Percentiles rank a stretch among this genome's conserved stretches.
Evolutionary conservation across 2,329 filamentous ascomycete species (phyloP).

Genomic region (Ophiostoma quercus): DNA sequence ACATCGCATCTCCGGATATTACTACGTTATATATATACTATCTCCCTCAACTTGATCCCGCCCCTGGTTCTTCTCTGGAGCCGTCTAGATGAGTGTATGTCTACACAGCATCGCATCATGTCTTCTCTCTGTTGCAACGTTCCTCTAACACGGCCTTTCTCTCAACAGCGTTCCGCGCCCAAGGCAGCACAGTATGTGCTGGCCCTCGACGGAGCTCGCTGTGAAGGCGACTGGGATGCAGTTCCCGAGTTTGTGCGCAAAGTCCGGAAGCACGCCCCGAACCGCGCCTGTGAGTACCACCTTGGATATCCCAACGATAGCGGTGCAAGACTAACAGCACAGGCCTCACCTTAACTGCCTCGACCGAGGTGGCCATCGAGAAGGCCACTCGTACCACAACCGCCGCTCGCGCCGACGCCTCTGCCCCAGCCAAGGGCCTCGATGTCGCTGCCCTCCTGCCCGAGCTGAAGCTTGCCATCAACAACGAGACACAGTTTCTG

Average conservation of each 20-base stretch:
- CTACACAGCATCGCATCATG: neutral
- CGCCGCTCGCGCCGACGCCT: conserved; percentile 40
- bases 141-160: neutral
- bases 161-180: conserved; percentile 17
- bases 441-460: conserved; percentile 45
- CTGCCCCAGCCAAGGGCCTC: conserved; percentile 40
- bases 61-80: neutral
- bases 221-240: conserved; percentile 79
- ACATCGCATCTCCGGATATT: neutral
- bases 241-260: conserved; percentile 88
- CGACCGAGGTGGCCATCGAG: conserved; percentile 61
- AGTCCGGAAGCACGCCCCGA: conserved; percentile 86
- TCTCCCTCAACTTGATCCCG: neutral
- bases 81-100: conserved; percentile 23
- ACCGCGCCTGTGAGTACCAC: conserved; percentile 65
- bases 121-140: neutral
- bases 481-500: conserved; percentile 48
- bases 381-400: conserved; percentile 46
- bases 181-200: conserved; percentile 81
- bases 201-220: conserved; percentile 79
- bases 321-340: conserved; percentile 10
- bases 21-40: neutral
- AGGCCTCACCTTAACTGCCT: conserved; percentile 67
- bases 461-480: conserved; percentile 52
- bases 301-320: neutral